Evolutionary conservation across 306 rosid genomes (phyloP).

Genomic region (Dalbergia cultrata): DNA sequence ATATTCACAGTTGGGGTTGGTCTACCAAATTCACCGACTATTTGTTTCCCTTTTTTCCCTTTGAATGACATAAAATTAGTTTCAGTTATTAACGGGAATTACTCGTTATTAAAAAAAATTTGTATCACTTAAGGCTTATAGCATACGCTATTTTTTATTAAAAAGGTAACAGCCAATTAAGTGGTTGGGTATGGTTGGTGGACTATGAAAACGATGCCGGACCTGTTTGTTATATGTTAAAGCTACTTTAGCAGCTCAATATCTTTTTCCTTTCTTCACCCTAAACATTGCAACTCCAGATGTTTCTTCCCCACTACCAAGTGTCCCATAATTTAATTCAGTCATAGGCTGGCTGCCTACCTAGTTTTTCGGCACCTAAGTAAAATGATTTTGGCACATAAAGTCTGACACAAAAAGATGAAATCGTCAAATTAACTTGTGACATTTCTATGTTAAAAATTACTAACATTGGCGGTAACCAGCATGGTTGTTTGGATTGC

Average conservation of each 20-base stretch:
- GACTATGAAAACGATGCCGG: neutral
- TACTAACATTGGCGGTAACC: neutral
- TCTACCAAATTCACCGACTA: neutral
- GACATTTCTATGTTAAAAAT: neutral
- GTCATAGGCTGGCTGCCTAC: neutral
- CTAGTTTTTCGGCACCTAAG: slow-evolving; percentile 13
- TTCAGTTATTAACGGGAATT: neutral
- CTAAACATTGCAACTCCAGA: neutral
- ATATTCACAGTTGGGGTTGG: slow-evolving; percentile 1
- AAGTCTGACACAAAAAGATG: neutral
- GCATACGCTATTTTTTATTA: neutral
- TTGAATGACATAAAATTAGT: neutral
- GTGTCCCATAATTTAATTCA: neutral
- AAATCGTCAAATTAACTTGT: neutral
- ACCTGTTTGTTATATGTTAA: slow-evolving; percentile 6
- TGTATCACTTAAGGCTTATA: neutral
- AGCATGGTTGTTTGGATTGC: neutral
- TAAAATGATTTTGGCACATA: neutral
- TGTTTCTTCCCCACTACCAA: slow-evolving; percentile 18
- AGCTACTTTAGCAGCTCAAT: neutral
- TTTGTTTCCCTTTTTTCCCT: neutral
- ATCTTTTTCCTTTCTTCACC: neutral
- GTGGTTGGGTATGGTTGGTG: slow-evolving; percentile 41
- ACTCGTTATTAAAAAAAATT: neutral
- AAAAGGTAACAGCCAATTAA: slow-evolving; percentile 9